Base-by-base conservation (phyloP, 2,329 filamentous ascomycete genomes). In the Botrytis fragariae region DNA sequence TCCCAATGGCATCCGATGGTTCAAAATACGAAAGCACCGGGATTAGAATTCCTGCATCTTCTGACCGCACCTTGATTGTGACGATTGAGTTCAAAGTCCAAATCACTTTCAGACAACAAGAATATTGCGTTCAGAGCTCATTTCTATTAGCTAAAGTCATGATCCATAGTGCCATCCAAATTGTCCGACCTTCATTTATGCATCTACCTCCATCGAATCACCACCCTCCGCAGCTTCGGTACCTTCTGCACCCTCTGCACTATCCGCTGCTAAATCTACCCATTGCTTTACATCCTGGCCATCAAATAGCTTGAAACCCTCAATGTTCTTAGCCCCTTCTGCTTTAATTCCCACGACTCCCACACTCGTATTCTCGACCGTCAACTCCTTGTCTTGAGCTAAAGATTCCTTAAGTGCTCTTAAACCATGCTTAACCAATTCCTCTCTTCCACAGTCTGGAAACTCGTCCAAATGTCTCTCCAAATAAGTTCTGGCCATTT, bases 401-500 rank as follows among this genome's bases (percentile, higher is more conserved):
- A 99, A 86, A 79, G 93, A 97, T 87, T 99, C 96, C 87, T 97
- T 97, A 81, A 99, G 86, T 69, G 96, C 95, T 81, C 89, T 89
- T 81, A 99, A 86, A 45, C 95, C 96, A 85, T 99, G 96, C 84
- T 90, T 90, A 79, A 99, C 91, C 81, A 99, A 86, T 83, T 97
- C 93, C 81, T 98, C 95, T 79, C 93, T 87, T 76, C 87, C 89
- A 81, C 90, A 91, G 77, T 88, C 87, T 79, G 89, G 88, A 82
- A 99, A 98, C 78, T 90, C 85, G 76, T 97, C 95, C 75, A 98
- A 84, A 84, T 98, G 93, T 81, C 94, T 89, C 88, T 99, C 96
- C 72, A 99, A 87, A 84, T 99, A 99, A 76, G 96, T 99, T 81
- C 96, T 88, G 37, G 96, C 96, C 94, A 98, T 98, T 86, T 99